phyloP scores from a whole-genome alignment of 768 basidiomycete species.

The Lactarius sp. region DNA sequence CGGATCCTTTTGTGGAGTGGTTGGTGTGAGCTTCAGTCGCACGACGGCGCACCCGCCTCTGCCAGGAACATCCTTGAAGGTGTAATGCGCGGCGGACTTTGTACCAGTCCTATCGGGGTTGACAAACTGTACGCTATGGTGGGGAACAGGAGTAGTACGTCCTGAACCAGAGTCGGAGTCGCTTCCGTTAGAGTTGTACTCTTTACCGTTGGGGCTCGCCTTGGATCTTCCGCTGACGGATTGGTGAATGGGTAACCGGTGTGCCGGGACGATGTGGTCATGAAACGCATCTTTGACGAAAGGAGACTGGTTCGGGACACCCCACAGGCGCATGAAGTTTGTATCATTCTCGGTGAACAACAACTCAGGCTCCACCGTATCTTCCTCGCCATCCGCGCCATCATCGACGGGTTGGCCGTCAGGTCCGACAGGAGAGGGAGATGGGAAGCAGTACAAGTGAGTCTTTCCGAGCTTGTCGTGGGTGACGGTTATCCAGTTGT shows the following conservation, averaged over 20 bases:
- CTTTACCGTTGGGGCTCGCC: conserved; percentile 15
- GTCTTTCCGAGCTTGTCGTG: conserved; percentile 74
- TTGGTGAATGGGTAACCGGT: conserved; percentile 52
- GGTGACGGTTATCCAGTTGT: conserved; percentile 61
- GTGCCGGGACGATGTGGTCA: conserved; percentile 88
- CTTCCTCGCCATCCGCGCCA: conserved; percentile 56
- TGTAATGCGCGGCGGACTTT: conserved; percentile 90
- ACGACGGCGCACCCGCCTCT: conserved; percentile 94
- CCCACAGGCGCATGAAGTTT: conserved; percentile 88
- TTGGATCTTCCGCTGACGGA: conserved; percentile 21
- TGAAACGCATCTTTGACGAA: conserved; percentile 98
- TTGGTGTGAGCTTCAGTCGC: conserved; percentile 85
- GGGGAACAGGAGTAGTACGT: conserved; percentile 48
- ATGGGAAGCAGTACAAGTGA: conserved; percentile 84
- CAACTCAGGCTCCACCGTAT: conserved; percentile 74
- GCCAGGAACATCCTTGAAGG: conserved; percentile 80
- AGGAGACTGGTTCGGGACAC: conserved; percentile 72
- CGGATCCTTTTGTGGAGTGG: conserved; percentile 66
- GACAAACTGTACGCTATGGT: conserved; percentile 51
- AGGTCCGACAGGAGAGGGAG: conserved; percentile 83
- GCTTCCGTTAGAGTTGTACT: conserved; percentile 16
- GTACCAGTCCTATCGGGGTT: conserved; percentile 87
- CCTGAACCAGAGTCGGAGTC: conserved; percentile 34
- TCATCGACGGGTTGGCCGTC: conserved; percentile 46
- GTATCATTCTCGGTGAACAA: conserved; percentile 98